Base-by-base conservation (phyloP, 2,329 filamentous ascomycete genomes). In the Sporothrix protearum region DNA sequence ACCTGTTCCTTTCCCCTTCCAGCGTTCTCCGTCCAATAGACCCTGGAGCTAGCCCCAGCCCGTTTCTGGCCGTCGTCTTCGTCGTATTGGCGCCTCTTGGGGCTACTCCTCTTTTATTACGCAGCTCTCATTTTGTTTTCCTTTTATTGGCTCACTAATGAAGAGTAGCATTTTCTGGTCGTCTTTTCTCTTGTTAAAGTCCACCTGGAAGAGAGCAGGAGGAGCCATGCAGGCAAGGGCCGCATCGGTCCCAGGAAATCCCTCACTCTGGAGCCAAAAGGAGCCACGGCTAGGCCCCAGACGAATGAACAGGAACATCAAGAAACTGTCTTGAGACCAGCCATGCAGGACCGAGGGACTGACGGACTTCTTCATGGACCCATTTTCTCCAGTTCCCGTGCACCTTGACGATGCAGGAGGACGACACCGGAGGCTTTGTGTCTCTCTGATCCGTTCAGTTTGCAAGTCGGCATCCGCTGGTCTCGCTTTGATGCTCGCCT, bases 231-330 rank as follows among this genome's bases (percentile, higher is more conserved):
- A 63, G 36, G 19, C 59, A 45, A 45, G 36, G 36, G 59, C 36
- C n/a, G 59, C 33, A 63, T 63, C 57, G 33, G 57, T 61, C n/a
- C 59, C 59, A 42, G 59, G 59, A 64, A 64, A 64, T 64, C 59
- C 57, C 59, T 64, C 59, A 64, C 59, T 64, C 14, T 64, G 12
- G 9, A 45, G 39, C 12, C 36, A 12, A 47, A 47, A 47, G 55
- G 55, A 59, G 30, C 55, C 12, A 12, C 59, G 36, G 36, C 59
- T 45, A 42, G 19, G n/a, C n/a, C n/a, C n/a, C n/a, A 42, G n/a
- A 12, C 36, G n/a, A 36, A 19, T 47, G 42, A 19, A 39, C 25
- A n/a, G 19, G n/a, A 2, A 61, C 33, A 28, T 36, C 55, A 12
- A 45, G 59, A 42, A 64, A 45, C 36, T 22, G 36, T 45, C 55